Evolutionary conservation across 2,329 filamentous ascomycete species (phyloP).

Genomic region (Botrytis sinoallii): DNA sequence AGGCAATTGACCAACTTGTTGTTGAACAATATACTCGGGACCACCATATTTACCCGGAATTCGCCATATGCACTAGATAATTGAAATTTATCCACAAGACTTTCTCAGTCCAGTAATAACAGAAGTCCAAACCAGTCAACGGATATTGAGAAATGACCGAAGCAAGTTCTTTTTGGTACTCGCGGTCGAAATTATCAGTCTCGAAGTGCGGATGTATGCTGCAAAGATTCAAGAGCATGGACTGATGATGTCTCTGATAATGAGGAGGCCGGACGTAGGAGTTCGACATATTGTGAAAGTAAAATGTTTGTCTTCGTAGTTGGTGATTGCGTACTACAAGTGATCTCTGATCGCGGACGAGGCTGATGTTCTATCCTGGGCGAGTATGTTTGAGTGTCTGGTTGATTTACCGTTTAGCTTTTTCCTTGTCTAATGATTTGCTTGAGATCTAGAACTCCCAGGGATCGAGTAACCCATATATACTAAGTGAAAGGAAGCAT

Average conservation of each 20-base stretch:
- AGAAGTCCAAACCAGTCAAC: neutral
- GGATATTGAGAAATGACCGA: neutral
- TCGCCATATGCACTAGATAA: neutral
- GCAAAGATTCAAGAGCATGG: neutral
- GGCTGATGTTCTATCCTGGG: neutral
- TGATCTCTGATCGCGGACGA: neutral
- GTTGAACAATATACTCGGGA: neutral
- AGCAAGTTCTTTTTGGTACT: neutral
- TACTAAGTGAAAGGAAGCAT: neutral
- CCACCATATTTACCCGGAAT: neutral
- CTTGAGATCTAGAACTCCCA: too few relatives aligned
- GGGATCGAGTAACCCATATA: neutral
- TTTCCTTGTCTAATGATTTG: neutral
- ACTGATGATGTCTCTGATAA: slow-evolving; percentile 12
- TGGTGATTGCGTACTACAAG: neutral
- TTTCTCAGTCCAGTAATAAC: slow-evolving; percentile 5
- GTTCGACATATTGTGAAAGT: neutral
- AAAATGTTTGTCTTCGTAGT: neutral
- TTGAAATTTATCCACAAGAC: neutral
- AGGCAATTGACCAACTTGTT: neutral
- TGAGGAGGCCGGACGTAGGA: neutral
- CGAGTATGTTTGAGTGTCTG: neutral
- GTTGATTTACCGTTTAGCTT: neutral
- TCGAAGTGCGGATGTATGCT: neutral
- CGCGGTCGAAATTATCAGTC: slow-evolving; percentile 4